phyloP scores from a whole-genome alignment of 176 grass and related monocot species.

The Carex myosuroides region DNA sequence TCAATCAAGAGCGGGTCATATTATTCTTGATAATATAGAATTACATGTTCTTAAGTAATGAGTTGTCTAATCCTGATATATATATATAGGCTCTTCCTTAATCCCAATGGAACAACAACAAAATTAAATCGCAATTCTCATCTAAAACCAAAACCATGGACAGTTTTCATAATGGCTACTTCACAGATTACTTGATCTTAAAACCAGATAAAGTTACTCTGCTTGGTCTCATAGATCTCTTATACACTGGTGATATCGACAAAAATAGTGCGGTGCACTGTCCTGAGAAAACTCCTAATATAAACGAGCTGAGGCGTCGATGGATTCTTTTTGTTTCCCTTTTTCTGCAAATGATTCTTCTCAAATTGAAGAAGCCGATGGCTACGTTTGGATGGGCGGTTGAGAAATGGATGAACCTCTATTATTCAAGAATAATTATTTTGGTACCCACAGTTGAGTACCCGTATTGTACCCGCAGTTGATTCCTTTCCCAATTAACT shows the following conservation, averaged over 20 bases:
- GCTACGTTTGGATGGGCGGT: slow-evolving; percentile 33
- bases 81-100: neutral
- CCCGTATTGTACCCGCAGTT: too few relatives aligned
- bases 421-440: too few relatives aligned
- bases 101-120: neutral
- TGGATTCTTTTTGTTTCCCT: slow-evolving; percentile 56
- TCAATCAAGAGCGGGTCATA: neutral
- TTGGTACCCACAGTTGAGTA: too few relatives aligned
- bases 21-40: neutral
- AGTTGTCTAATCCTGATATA: neutral
- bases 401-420: slow-evolving; percentile 74
- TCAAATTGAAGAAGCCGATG: slow-evolving; percentile 46
- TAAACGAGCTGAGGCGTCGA: slow-evolving; percentile 29
- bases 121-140: neutral
- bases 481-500: too few relatives aligned
- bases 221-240: slow-evolving; percentile 34
- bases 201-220: slow-evolving; percentile 41
- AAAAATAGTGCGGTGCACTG: slow-evolving; percentile 45
- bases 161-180: neutral
- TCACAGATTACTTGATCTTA: slow-evolving; percentile 50
- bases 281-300: slow-evolving; percentile 33
- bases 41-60: neutral
- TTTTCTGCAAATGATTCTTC: slow-evolving; percentile 46
- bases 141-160: neutral
- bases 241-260: slow-evolving; percentile 35